Conservation (phyloP, 208 protist species). For the Trypanosomatidae sp. region DNA sequence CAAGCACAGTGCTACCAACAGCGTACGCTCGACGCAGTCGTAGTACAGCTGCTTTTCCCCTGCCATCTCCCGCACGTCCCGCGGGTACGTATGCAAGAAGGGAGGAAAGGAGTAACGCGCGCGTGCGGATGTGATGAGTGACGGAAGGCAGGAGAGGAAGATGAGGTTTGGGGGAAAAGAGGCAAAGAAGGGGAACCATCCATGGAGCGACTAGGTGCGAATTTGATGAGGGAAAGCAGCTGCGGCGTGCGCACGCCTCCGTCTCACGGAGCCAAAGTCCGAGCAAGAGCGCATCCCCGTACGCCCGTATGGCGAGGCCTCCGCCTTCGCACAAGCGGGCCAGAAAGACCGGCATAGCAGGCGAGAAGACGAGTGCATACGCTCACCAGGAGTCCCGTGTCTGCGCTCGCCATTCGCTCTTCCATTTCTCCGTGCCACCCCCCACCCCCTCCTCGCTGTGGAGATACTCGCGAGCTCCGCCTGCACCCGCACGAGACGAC, state of each 20-base stretch:
- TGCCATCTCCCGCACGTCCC: background rate
- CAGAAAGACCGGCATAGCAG: background rate
- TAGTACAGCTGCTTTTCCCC: constrained; percentile 88
- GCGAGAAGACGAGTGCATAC: background rate
- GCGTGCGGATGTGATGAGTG: background rate
- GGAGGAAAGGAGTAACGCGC: background rate
- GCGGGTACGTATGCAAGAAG: background rate
- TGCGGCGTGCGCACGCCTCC: background rate
- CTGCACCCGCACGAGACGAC: background rate
- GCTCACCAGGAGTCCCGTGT: background rate
- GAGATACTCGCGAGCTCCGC: background rate
- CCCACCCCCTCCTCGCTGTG: background rate
- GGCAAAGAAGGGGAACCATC: background rate
- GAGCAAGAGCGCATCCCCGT: background rate
- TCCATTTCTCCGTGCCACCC: background rate
- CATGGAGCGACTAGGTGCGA: background rate
- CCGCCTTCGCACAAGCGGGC: background rate
- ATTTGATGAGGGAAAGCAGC: background rate
- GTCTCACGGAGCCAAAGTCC: background rate
- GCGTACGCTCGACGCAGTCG: constrained; percentile 88
- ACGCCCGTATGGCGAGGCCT: background rate
- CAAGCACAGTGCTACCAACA: constrained; percentile 96
- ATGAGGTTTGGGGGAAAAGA: background rate
- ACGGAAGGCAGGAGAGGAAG: background rate
- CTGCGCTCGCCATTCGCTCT: background rate